Evolutionary conservation across 306 rosid genomes (phyloP), one percentile per base, ranked within the genome.

Genomic region (Begonia loranthoides): DNA sequence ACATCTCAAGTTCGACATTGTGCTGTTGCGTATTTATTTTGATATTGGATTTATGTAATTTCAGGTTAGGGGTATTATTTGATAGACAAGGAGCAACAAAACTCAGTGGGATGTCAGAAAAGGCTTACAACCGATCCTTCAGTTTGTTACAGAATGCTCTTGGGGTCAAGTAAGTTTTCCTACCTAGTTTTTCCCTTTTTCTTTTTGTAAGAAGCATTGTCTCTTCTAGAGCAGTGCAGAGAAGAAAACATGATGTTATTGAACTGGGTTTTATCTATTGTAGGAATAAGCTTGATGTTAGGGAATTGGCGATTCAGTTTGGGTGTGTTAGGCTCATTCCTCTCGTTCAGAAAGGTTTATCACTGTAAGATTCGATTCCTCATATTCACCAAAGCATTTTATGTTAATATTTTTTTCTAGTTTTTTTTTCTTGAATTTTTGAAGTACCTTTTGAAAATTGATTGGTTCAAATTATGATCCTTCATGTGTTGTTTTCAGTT

Each of bases 291-390:
- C 71, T 86, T 10, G 94, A 86, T 62, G 84, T 90, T 12, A 78
- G 94, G 44, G 99, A 90, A 73, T 57, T 86, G 59, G 96, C 92
- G 1, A 79, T 86, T 54, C 95, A 73, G 63, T 90, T 90, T 28
- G 95, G 94, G 5, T 90, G 96, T 60, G 88, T 90, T 66, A 65
- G 96, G 56, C 70, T 90, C 22, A 67, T 90, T 28, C 76, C 93
- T 43, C 41, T 55, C 1, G 94, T 90, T 57, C 80, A 79, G 0
- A 76, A 80, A 19, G 95, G 88, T 39, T 74, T 86, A 10, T 80
- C 76, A 12, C 57, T 76, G 96, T 90, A 73, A 73, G 95, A 58
- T 54, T 17, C 5, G 3, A 3, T 58, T 39, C 36, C 51, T 10
- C 5, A 5, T 59, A 12, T n/a, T 56, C 5, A 16, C 4, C 8